Base-by-base conservation (phyloP, 306 rosid genomes). In the Adenanthera pavonina region DNA sequence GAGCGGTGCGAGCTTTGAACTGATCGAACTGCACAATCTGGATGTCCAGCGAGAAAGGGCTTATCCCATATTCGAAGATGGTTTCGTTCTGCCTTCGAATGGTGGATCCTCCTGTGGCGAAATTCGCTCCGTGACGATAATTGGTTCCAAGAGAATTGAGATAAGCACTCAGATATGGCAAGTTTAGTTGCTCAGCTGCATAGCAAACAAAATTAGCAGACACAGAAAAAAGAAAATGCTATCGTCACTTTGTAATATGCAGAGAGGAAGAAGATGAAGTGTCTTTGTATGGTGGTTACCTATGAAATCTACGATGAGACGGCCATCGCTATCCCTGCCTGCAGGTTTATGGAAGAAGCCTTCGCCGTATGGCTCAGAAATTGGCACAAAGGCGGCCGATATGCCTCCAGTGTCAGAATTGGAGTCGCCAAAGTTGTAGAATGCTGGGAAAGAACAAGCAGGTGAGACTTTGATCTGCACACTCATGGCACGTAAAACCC, bases 81-180 rank as follows among this genome's bases (percentile, higher is more conserved):
- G 98, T 92, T 69, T 94, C 98, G 49, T 94, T 94, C 56, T 82
- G 96, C 85, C 65, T 88, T 81, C 97, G 84, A 46, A 94, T 85
- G 33, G 98, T 94, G 60, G 98, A 92, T 71, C 98, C 98, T 20
- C 98, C 98, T 0, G 98, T 94, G n/a, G 97, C 97, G 19, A 94
- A 94, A 72, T 94, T 94, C 0, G 98, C 98, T 16, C 98, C 98
- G 17, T 91, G 93, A 57, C 89, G 82, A 84, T 85, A 94, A 84
- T 85, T 85, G 40, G 92, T 84, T 69, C 96, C 98, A 0, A 94
- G 90, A 36, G 98, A 92, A 80, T 94, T 94, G 86, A 94, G 75
- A 81, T 94, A 94, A 48, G 98, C 98, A 77, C 97, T 91, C 82
- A 92, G 72, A 77, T 94, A 94, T 7, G 94, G 98, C 85, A 94